Conservation (phyloP, 192 early-diverging fungal genomes). For the Paraglomus brasilianum region DNA sequence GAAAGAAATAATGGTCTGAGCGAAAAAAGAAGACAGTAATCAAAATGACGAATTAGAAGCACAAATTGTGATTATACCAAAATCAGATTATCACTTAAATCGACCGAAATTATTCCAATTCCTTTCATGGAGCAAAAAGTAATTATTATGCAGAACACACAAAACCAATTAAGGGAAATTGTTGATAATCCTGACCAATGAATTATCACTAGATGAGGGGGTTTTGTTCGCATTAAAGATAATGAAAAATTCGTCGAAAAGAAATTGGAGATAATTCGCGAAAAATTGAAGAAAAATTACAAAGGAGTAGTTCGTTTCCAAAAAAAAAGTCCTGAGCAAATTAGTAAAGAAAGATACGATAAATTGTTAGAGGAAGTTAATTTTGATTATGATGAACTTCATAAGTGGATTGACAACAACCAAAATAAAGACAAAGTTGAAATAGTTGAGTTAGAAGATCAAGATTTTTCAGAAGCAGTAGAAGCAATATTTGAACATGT, state of each 20-base stretch:
- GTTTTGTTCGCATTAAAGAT: constrained; percentile 6
- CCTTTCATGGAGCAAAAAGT: no score
- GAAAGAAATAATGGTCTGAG: no score
- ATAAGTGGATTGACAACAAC: not conserved
- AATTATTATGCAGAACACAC: no score
- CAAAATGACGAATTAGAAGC: no score
- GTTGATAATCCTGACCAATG: not conserved
- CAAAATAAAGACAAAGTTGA: constrained; percentile 12
- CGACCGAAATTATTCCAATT: no score
- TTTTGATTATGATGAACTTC: not conserved
- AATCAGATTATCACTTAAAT: no score
- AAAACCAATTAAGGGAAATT: not conserved
- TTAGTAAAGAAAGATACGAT: constrained; percentile 21
- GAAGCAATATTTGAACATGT: not conserved
- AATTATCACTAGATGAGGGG: not conserved
- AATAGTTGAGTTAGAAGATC: not conserved
- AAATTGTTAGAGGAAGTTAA: constrained; percentile 13
- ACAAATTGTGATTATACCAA: no score
- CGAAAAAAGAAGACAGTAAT: no score
- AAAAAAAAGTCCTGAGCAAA: not conserved
- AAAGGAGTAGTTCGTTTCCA: not conserved
- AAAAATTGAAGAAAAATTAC: not conserved
- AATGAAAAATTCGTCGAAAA: not conserved
- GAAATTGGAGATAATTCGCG: not conserved
- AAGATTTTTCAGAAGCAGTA: not conserved